Conservation (phyloP, 768 basidiomycete species). For the Lactarius akahatsu region DNA sequence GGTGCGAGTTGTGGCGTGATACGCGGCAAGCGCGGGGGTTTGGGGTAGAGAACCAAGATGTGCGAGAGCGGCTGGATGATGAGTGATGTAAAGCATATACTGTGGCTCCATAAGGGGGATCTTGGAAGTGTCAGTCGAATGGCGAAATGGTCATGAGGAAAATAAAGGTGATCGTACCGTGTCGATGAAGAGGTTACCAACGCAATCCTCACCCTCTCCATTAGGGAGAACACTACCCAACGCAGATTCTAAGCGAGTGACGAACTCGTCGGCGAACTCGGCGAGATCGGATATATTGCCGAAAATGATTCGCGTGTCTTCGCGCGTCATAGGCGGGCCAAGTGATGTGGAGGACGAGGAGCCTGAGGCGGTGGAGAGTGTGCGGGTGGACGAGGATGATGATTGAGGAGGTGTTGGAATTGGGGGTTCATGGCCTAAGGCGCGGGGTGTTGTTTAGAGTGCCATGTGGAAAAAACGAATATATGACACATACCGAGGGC, state of each 20-base stretch:
- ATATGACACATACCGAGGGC: slow-evolving; percentile 58
- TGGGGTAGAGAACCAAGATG: slow-evolving; percentile 55
- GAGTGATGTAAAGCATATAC: slow-evolving; percentile 80
- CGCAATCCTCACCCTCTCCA: slow-evolving; percentile 64
- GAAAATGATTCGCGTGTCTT: slow-evolving; percentile 73
- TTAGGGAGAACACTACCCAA: slow-evolving; percentile 62
- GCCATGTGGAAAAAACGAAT: slow-evolving; percentile 6
- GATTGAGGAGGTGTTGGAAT: slow-evolving; percentile 39
- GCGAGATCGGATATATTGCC: slow-evolving; percentile 76
- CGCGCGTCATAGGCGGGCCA: slow-evolving; percentile 63
- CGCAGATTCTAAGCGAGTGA: slow-evolving; percentile 62
- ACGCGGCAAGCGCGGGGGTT: slow-evolving; percentile 60
- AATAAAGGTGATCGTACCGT: slow-evolving; percentile 45
- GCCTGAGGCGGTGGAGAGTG: slow-evolving; percentile 52
- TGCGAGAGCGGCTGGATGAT: slow-evolving; percentile 70
- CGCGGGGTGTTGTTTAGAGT: slow-evolving; percentile 6
- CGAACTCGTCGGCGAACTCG: slow-evolving; percentile 63
- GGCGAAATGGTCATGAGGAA: slow-evolving; percentile 10
- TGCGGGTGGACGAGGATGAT: slow-evolving; percentile 50
- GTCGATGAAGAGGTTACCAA: slow-evolving; percentile 69
- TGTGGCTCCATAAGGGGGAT: slow-evolving; percentile 67
- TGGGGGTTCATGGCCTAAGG: slow-evolving; percentile 43
- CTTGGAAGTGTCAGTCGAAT: slow-evolving; percentile 38
- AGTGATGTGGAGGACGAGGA: slow-evolving; percentile 41
- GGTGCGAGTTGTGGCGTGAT: slow-evolving; percentile 63